phyloP scores from a whole-genome alignment of 768 basidiomycete genomes.

The Mycena rosella region DNA sequence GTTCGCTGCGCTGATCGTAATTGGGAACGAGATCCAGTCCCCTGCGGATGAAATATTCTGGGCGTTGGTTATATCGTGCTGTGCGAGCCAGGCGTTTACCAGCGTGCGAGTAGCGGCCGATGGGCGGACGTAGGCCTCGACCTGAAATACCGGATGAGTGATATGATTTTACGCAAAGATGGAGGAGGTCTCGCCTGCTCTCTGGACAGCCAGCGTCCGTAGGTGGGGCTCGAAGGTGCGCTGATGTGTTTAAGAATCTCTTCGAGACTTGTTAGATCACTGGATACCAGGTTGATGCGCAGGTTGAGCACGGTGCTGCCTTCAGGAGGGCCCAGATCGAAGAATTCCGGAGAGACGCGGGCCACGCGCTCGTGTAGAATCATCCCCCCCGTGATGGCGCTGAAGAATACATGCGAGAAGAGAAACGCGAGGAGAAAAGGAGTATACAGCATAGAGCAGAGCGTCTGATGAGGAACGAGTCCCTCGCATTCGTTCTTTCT shows the following conservation, averaged over 20 bases:
- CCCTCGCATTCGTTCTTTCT: not conserved
- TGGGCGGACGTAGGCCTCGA: not conserved
- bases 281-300: conserved; percentile 5
- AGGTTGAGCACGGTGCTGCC: not conserved
- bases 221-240: not conserved
- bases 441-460: not conserved
- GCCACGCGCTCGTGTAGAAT: not conserved
- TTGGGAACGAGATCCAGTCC: conserved; percentile 3
- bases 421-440: not conserved
- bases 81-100: not conserved
- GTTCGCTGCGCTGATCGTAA: not conserved
- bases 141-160: not conserved
- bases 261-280: not conserved
- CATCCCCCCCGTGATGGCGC: not conserved
- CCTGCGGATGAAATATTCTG: not conserved
- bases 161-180: not conserved
- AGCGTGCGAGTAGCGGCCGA: not conserved
- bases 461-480: not conserved
- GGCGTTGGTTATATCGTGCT: not conserved
- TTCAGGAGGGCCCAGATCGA: not conserved
- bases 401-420: not conserved
- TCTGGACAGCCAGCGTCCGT: conserved; percentile 1
- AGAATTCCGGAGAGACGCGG: not conserved
- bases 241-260: not conserved
- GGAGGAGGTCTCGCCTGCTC: not conserved